phyloP scores from a whole-genome alignment of 768 basidiomycete species.

The Agrocybe pediades region DNA sequence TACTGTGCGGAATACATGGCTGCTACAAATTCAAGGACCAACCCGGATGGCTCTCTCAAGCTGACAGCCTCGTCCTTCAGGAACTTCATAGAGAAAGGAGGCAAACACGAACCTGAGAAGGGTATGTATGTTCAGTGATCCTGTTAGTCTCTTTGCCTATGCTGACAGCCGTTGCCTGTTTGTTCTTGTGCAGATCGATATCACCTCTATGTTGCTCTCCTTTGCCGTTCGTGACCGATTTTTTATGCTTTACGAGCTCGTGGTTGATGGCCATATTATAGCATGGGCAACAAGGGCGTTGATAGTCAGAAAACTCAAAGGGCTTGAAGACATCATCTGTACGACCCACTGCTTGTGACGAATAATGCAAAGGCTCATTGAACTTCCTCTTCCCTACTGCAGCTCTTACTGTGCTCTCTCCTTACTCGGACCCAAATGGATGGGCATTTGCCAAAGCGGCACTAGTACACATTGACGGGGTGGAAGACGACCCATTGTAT shows the following conservation, averaged over 20 bases:
- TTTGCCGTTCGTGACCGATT: constrained; percentile 66
- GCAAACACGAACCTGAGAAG: constrained; percentile 62
- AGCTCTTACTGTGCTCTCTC: constrained; percentile 85
- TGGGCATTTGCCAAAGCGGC: constrained; percentile 85
- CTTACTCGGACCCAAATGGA: constrained; percentile 79
- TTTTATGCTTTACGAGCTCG: background rate
- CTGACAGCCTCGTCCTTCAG: constrained; percentile 51
- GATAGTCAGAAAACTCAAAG: constrained; percentile 90
- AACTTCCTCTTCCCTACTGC: constrained; percentile 8
- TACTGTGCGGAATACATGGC: background rate
- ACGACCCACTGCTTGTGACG: constrained; percentile 26
- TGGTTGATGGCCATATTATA: constrained; percentile 25
- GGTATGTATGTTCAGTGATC: constrained; percentile 58
- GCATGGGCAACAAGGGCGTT: constrained; percentile 94
- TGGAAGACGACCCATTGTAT: constrained; percentile 77
- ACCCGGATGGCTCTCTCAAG: constrained; percentile 69
- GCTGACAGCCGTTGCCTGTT: constrained; percentile 1
- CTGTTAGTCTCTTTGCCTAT: too few species aligned
- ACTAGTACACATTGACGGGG: constrained; percentile 56
- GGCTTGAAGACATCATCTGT: constrained; percentile 85
- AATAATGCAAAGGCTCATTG: background rate
- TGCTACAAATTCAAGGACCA: constrained; percentile 34
- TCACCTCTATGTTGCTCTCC: constrained; percentile 86
- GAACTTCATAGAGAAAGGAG: constrained; percentile 46
- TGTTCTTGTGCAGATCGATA: constrained; percentile 71